Evolutionary conservation across 2,329 filamentous ascomycete species (phyloP).

Genomic region (Harringtonia aguacate): DNA sequence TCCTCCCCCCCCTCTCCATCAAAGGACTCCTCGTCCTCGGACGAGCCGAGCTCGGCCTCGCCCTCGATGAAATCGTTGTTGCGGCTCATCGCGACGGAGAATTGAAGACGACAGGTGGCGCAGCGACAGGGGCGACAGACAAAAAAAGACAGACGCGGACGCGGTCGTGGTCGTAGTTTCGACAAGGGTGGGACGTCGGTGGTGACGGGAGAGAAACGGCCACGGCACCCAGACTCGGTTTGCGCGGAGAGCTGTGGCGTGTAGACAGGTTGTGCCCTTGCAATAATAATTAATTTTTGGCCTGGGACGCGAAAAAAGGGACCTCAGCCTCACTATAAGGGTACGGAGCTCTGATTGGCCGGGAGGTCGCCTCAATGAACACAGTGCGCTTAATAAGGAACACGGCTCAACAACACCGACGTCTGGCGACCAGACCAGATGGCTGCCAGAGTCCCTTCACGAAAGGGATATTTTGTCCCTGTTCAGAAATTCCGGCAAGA

Average conservation of each 20-base stretch:
- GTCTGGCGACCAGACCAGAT: too few relatives aligned
- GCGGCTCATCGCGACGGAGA: constrained; percentile 41
- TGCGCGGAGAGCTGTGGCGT: background rate
- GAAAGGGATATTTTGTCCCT: too few relatives aligned
- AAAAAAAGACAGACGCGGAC: background rate
- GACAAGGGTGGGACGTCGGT: too few relatives aligned
- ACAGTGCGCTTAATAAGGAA: too few relatives aligned
- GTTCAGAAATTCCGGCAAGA: too few relatives aligned
- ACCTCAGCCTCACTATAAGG: background rate
- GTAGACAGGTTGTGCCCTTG: background rate
- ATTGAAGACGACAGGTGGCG: background rate
- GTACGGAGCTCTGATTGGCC: background rate
- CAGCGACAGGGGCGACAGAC: background rate
- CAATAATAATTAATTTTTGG: constrained; percentile 1
- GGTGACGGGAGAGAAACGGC: too few relatives aligned
- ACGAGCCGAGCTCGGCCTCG: constrained; percentile 75
- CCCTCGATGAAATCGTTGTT: constrained; percentile 70
- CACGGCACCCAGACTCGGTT: background rate
- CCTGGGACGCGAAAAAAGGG: background rate
- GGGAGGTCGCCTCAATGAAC: too few relatives aligned
- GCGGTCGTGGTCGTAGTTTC: too few relatives aligned
- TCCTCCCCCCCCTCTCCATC: constrained; percentile 68
- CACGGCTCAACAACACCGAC: too few relatives aligned
- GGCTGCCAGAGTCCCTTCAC: too few relatives aligned
- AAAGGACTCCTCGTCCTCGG: constrained; percentile 75